Evolutionary conservation across 176 grass and related monocot species (phyloP).

Genomic region (Paspalum vaginatum): DNA sequence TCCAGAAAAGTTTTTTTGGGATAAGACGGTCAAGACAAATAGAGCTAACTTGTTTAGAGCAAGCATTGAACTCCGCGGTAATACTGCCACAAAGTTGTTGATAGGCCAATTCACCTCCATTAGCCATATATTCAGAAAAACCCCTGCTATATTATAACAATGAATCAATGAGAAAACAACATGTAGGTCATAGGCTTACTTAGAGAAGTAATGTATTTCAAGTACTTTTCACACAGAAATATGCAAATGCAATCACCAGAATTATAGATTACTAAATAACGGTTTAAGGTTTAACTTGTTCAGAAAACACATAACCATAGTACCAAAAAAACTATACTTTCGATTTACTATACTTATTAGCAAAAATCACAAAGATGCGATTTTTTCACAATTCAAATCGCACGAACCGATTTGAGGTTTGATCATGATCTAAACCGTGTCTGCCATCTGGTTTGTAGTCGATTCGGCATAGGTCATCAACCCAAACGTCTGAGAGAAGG

Average conservation of each 20-base stretch:
- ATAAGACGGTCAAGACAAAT: constrained; percentile 8
- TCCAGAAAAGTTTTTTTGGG: not conserved
- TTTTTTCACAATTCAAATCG: not conserved
- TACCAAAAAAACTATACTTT: not conserved
- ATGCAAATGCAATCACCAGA: not conserved
- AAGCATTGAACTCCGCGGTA: constrained; percentile 89
- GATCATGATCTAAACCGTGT: too few relatives aligned
- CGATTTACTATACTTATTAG: not conserved
- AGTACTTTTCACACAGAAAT: not conserved
- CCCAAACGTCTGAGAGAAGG: too few relatives aligned
- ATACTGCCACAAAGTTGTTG: constrained; percentile 77
- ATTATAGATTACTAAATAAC: not conserved
- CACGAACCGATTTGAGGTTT: too few relatives aligned
- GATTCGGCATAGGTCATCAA: too few relatives aligned
- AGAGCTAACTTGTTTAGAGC: constrained; percentile 79
- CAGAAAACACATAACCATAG: not conserved
- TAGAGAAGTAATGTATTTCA: not conserved
- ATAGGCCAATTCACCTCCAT: constrained; percentile 79
- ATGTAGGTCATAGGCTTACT: constrained; percentile 4
- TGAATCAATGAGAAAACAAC: constrained; percentile 15
- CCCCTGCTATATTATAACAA: constrained; percentile 49
- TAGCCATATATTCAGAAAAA: constrained; percentile 83
- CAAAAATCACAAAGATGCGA: not conserved
- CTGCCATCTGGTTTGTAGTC: too few relatives aligned
- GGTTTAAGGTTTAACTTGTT: not conserved